Conservation (phyloP, 2,329 filamentous ascomycete species). For the Cladosporium phlei region DNA sequence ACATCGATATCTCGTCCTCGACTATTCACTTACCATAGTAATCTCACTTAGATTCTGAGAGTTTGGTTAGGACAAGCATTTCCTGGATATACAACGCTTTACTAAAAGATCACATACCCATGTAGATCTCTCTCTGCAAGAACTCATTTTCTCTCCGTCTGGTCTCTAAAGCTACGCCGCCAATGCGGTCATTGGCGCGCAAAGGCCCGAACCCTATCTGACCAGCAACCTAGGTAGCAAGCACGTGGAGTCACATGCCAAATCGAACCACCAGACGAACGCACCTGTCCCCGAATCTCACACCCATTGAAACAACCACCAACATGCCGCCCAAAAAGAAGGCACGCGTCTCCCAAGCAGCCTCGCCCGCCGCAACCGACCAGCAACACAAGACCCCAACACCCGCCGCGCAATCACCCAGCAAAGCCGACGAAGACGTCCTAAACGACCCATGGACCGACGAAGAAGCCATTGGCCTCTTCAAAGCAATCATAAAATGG, state of each 20-base stretch:
- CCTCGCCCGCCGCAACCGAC: conserved; percentile 50
- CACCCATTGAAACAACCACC: neutral
- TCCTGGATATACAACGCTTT: too few relatives aligned
- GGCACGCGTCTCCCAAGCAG: conserved; percentile 50
- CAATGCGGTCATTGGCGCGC: conserved; percentile 9
- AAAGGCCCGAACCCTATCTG: conserved; percentile 9
- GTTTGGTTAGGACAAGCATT: too few relatives aligned
- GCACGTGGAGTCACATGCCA: conserved; percentile 10
- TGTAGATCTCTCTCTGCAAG: too few relatives aligned
- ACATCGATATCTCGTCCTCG: too few relatives aligned
- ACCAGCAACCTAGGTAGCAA: conserved; percentile 1
- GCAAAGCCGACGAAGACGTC: conserved; percentile 45
- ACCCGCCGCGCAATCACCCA: conserved; percentile 27
- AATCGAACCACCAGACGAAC: neutral
- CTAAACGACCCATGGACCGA: conserved; percentile 82
- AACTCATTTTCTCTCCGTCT: too few relatives aligned
- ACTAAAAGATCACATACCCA: too few relatives aligned
- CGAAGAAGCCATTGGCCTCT: conserved; percentile 86
- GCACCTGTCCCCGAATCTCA: neutral
- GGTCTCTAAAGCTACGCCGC: neutral
- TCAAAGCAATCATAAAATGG: conserved; percentile 89
- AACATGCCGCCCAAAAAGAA: conserved; percentile 68
- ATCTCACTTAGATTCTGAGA: too few relatives aligned
- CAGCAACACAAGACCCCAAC: conserved; percentile 37
- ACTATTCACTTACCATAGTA: too few relatives aligned